Evolutionary conservation across 225 moss, liverwort and hornwort species (phyloP).

Genomic region (Sphagnum tenellum): DNA sequence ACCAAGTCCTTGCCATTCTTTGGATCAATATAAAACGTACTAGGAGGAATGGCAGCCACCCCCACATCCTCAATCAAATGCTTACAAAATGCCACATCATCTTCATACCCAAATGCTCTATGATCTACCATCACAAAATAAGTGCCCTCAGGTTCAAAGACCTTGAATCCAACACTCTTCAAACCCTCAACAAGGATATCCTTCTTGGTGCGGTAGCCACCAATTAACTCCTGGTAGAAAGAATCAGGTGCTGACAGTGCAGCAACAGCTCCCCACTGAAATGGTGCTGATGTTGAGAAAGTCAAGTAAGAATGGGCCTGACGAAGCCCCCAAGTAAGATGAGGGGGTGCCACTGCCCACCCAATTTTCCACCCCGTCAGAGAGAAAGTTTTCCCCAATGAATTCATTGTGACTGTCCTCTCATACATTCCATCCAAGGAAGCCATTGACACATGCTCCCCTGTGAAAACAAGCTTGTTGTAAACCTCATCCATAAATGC

Average conservation of each 20-base stretch:
- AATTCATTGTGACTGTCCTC: constrained; percentile 90
- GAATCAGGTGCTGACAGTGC: constrained; percentile 80
- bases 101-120: constrained; percentile 78
- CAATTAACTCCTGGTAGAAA: constrained; percentile 57
- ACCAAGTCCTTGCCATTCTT: constrained; percentile 80
- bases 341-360: constrained; percentile 95
- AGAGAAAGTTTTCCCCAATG: constrained; percentile 93
- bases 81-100: constrained; percentile 80
- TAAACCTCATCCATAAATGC: constrained; percentile 94
- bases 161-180: constrained; percentile 83
- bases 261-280: constrained; percentile 83
- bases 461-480: constrained; percentile 83
- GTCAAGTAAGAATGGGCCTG: constrained; percentile 87
- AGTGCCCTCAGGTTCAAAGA: constrained; percentile 86
- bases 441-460: constrained; percentile 78
- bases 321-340: constrained; percentile 66
- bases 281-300: constrained; percentile 78
- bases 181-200: constrained; percentile 80
- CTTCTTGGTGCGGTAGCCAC: constrained; percentile 58
- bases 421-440: constrained; percentile 93
- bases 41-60: constrained; percentile 92
- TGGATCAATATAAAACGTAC: constrained; percentile 63
- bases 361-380: constrained; percentile 97
- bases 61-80: constrained; percentile 96
- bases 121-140: constrained; percentile 99